Conservation (phyloP, 2,329 filamentous ascomycete genomes). For the Xylaria multiplex region DNA sequence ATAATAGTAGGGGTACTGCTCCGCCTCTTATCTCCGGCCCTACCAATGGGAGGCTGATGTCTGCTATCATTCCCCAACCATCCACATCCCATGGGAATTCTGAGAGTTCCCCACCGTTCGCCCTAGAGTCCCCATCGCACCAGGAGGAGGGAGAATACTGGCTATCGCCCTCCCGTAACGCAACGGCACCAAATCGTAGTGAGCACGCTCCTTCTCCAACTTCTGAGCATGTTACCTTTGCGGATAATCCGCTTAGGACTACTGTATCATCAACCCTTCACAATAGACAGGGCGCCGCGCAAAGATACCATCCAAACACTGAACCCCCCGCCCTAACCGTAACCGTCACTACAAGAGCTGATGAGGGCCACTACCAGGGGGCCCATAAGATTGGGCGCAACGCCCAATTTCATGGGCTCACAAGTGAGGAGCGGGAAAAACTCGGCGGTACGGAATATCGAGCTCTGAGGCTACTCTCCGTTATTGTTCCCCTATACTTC, state of each 20-base stretch:
- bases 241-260: conserved; percentile 32
- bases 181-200: neutral
- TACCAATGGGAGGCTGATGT: conserved; percentile 37
- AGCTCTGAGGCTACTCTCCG: conserved; percentile 67
- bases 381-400: conserved; percentile 52
- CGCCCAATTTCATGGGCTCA: conserved; percentile 44
- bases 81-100: neutral
- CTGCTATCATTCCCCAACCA: conserved; percentile 36
- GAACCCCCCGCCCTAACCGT: conserved; percentile 28
- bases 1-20: neutral
- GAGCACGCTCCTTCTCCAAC: conserved; percentile 9
- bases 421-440: conserved; percentile 53
- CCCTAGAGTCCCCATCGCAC: neutral
- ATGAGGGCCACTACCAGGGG: conserved; percentile 47
- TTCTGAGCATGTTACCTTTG: conserved; percentile 43
- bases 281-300: conserved; percentile 30
- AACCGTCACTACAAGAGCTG: conserved; percentile 34
- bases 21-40: conserved; percentile 41
- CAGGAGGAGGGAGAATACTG: neutral
- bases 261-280: conserved; percentile 40
- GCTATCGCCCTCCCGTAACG: neutral
- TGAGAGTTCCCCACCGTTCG: neutral
- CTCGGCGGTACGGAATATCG: conserved; percentile 73
- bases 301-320: conserved; percentile 34
- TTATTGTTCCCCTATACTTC: conserved; percentile 70